Base-by-base conservation (phyloP, 768 basidiomycete species). In the Xerocomellus chrysenteron region DNA sequence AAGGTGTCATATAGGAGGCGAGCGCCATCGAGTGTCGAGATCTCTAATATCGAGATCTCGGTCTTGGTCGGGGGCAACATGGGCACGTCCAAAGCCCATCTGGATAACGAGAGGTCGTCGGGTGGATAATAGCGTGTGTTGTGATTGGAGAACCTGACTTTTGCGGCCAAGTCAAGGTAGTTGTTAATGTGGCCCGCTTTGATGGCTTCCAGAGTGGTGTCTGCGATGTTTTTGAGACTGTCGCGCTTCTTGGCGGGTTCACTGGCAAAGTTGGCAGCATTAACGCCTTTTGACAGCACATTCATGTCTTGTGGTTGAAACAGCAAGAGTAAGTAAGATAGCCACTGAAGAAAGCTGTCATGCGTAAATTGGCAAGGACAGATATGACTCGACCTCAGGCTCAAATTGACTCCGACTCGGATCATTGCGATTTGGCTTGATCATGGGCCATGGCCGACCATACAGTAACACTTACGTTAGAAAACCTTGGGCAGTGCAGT, bases 21-120 rank as follows among this genome's bases (percentile, higher is more conserved):
- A 14, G 84, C 82, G 17, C 82, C 87, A 28, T 82, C 80, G 24
- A 88, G 76, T 0, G 88, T 87, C 12, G 87, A 84, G 8, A 83
- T 79, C 65, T 88, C 82, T 10, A 82, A 70, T 41, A 88, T 68
- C 11, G 80, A 79, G 21, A 84, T 70, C 39, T 79, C 68, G 5
- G 73, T 58, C 48, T 58, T 55, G 19, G 65, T 47, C 24, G 55
- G 39, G 44, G 58, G 49, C 21, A 35, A 50, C 32, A 13, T 50
- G 24, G 64, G 61, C 3, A 51, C 43, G 2, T 65, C 52, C 39
- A 57, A 54, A 16, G 66, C 41, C 86, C 86, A 88, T 33, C 70
- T 59, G 5, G 80, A 77, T 0, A 84, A 71, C 3, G 74, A 49
- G 2, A 76, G 77, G 36, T 83, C 77, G 30, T 68, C 54, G 2